Percentiles rank a stretch among this genome's conserved stretches.
Evolutionary conservation across 2,329 filamentous ascomycete genomes (phyloP).

Genomic region (Zymoseptoria passerinii): DNA sequence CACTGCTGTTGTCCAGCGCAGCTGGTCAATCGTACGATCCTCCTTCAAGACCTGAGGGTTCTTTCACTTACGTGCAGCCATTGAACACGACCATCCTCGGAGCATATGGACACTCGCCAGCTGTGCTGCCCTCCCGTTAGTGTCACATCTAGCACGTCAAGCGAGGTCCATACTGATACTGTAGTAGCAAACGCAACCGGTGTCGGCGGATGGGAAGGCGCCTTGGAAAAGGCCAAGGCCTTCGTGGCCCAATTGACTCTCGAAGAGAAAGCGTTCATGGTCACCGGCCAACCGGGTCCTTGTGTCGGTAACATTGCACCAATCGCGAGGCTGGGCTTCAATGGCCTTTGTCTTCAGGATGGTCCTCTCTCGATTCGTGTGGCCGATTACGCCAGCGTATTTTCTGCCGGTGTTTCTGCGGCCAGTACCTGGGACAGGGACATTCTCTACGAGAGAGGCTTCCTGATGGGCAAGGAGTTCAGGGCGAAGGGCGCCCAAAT

Average conservation of each 20-base stretch:
- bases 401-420: slow-evolving; percentile 67
- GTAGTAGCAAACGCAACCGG: slow-evolving; percentile 15
- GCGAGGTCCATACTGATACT: background rate
- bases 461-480: slow-evolving; percentile 67
- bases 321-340: slow-evolving; percentile 10
- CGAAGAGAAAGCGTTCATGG: slow-evolving; percentile 10
- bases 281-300: slow-evolving; percentile 11
- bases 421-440: slow-evolving; percentile 73
- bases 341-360: slow-evolving; percentile 1
- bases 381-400: slow-evolving; percentile 72
- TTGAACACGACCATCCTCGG: slow-evolving; percentile 7
- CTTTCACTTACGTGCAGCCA: slow-evolving; percentile 7
- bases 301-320: slow-evolving; percentile 29
- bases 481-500: slow-evolving; percentile 55
- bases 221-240: slow-evolving; percentile 4
- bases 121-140: slow-evolving; percentile 7
- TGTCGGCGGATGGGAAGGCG: slow-evolving; percentile 5
- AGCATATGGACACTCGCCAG: slow-evolving; percentile 4
- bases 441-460: slow-evolving; percentile 59
- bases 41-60: background rate
- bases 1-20: slow-evolving; percentile 1
- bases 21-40: slow-evolving; percentile 2
- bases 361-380: slow-evolving; percentile 50
- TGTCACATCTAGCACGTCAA: background rate
- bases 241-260: slow-evolving; percentile 13